These are phyloP conservation scores for Wallacemonas collosoma DNA, from an alignment of 208 protist species.

Conservation along the genomic window DNA sequence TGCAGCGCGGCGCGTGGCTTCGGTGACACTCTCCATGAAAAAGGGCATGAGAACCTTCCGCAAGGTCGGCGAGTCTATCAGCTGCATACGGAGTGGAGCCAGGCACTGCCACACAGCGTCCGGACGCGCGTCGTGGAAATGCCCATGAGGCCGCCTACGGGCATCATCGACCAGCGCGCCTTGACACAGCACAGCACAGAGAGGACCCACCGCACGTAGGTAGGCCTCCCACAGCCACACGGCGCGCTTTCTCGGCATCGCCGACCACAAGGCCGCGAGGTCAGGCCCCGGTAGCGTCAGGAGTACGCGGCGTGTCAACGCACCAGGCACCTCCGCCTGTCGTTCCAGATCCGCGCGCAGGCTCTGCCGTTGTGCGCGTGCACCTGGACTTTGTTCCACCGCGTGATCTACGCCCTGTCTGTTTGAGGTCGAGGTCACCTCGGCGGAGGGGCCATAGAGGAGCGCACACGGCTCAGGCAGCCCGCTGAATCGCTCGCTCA, in stretches of 20 bases:
- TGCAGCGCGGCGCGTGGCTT: background rate
- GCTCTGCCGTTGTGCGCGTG: background rate
- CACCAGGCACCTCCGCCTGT: slow-evolving; percentile 23
- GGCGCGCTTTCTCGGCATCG: slow-evolving; percentile 18
- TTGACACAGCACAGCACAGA: background rate
- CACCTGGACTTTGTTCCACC: slow-evolving; percentile 18
- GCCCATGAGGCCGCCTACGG: too few species aligned
- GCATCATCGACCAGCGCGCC: too few species aligned
- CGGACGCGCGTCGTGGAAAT: too few species aligned
- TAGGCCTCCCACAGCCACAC: slow-evolving; percentile 37
- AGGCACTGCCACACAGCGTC: slow-evolving; percentile 2
- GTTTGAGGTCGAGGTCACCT: background rate
- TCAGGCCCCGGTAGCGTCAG: slow-evolving; percentile 13
- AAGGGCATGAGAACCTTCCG: background rate
- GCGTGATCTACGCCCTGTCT: background rate
- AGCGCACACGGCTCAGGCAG: slow-evolving; percentile 7
- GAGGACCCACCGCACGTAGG: slow-evolving; percentile 25
- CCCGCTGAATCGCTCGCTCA: slow-evolving; percentile 27
- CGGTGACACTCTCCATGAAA: slow-evolving; percentile 1
- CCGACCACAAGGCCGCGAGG: slow-evolving; percentile 30
- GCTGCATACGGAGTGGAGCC: background rate
- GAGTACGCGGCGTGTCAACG: slow-evolving; percentile 35
- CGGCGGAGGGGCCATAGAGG: background rate
- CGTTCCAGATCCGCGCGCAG: slow-evolving; percentile 15
- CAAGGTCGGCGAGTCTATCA: background rate